These are phyloP conservation scores for Talaromyces sp. DNA, from an alignment of 2,329 filamentous ascomycete species.

Conservation along the genomic window DNA sequence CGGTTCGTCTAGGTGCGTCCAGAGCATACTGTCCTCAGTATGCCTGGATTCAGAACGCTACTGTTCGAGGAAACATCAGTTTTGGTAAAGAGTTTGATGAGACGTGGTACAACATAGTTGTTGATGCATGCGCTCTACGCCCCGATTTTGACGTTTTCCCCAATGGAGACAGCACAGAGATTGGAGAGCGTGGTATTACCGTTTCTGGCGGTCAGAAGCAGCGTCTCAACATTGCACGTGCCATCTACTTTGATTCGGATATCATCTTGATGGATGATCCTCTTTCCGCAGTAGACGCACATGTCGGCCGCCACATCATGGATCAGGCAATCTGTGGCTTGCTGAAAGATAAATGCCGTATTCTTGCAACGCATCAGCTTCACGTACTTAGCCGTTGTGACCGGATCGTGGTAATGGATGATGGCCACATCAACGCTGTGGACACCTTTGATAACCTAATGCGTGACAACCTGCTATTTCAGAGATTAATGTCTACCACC, in stretches of 20 bases:
- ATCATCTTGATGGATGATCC: constrained; percentile 64
- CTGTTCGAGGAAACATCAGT: constrained; percentile 80
- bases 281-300: constrained; percentile 54
- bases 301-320: constrained; percentile 71
- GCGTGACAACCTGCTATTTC: constrained; percentile 72
- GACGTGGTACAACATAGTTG: constrained; percentile 78
- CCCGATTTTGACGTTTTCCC: constrained; percentile 93
- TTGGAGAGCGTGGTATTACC: constrained; percentile 92
- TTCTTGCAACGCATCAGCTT: constrained; percentile 91
- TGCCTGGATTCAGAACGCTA: constrained; percentile 94
- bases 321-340: constrained; percentile 90
- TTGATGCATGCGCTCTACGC: constrained; percentile 78
- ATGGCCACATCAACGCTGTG: constrained; percentile 75
- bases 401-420: constrained; percentile 88
- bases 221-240: constrained; percentile 85
- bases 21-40: constrained; percentile 94
- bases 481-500: constrained; percentile 76
- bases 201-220: constrained; percentile 96
- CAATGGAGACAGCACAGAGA: constrained; percentile 81
- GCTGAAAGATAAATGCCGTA: constrained; percentile 81
- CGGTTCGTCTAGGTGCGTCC: constrained; percentile 82
- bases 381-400: constrained; percentile 90
- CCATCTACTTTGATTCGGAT: constrained; percentile 63
- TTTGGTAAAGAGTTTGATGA: constrained; percentile 78
- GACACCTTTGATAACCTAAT: constrained; percentile 90